phyloP scores from a whole-genome alignment of 2,329 filamentous ascomycete genomes.

The Penicillium vulpinum region DNA sequence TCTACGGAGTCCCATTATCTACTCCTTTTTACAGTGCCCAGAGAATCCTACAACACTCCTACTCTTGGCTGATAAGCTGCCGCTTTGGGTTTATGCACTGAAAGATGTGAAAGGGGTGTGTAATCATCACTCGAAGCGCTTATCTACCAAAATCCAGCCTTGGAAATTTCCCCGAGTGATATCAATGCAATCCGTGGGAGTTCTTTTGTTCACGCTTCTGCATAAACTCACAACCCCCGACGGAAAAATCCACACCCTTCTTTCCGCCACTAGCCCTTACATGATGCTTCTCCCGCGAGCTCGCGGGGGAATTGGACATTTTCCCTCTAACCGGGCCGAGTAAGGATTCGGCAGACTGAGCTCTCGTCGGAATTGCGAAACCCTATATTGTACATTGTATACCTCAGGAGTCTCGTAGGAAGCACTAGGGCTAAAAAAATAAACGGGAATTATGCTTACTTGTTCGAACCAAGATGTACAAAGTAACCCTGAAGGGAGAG shows the following conservation, averaged over 20 bases:
- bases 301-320: not conserved
- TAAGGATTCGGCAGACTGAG: not conserved
- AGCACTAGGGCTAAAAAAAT: not conserved
- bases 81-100: not conserved
- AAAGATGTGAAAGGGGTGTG: not conserved
- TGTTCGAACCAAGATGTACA: not conserved
- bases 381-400: not conserved
- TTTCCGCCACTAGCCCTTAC: conserved; percentile 2
- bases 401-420: not conserved
- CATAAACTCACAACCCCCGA: not conserved
- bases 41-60: not conserved
- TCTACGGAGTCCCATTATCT: not conserved
- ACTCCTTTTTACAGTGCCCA: not conserved
- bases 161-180: not conserved
- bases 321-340: conserved; percentile 6
- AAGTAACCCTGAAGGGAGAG: too few species aligned
- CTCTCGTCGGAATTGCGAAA: not conserved
- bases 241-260: conserved; percentile 16
- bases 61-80: not conserved
- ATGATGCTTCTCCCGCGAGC: conserved; percentile 6
- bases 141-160: not conserved
- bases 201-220: not conserved
- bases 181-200: not conserved
- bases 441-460: not conserved
- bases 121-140: not conserved